phyloP scores from a whole-genome alignment of 805 yeast species.

The Candida dajiaensis region DNA sequence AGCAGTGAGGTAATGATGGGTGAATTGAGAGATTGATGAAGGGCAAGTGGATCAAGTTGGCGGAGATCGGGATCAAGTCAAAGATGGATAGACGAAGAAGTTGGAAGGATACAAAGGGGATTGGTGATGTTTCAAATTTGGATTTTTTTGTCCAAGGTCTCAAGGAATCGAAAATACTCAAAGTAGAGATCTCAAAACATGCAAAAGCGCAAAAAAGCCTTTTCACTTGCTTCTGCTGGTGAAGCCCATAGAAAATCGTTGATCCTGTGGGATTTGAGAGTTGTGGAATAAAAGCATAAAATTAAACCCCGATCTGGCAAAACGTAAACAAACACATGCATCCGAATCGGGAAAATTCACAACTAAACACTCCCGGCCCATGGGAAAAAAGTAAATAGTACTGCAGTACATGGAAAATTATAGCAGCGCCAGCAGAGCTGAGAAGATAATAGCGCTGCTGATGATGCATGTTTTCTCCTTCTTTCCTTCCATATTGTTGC shows the following conservation, averaged over 20 bases:
- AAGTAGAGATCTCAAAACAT: not conserved
- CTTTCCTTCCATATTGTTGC: no score
- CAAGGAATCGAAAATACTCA: not conserved
- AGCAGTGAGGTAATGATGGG: not conserved
- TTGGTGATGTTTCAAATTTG: not conserved
- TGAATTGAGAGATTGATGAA: not conserved
- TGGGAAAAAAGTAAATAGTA: not conserved
- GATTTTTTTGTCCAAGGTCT: not conserved
- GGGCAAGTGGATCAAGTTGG: not conserved
- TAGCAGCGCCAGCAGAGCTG: no score
- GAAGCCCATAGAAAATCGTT: no score
- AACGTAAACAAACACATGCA: constrained; percentile 10
- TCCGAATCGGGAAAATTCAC: constrained; percentile 12
- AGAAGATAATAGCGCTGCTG: no score
- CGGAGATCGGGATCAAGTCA: no score
- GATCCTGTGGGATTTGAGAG: no score
- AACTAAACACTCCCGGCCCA: constrained; percentile 1
- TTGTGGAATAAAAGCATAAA: constrained; percentile 2
- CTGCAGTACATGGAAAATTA: no score
- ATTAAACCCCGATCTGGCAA: constrained; percentile 12
- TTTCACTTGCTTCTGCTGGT: no score
- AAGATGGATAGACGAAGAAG: no score
- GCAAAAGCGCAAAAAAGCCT: not conserved
- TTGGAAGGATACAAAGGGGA: not conserved
- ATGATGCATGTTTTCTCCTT: no score